A percentile compares a stretch with the other conserved stretches of the same genome.
These are phyloP conservation scores for Akanthomyces muscarius DNA, from an alignment of 2,329 filamentous ascomycete genomes.

Conservation along the genomic window DNA sequence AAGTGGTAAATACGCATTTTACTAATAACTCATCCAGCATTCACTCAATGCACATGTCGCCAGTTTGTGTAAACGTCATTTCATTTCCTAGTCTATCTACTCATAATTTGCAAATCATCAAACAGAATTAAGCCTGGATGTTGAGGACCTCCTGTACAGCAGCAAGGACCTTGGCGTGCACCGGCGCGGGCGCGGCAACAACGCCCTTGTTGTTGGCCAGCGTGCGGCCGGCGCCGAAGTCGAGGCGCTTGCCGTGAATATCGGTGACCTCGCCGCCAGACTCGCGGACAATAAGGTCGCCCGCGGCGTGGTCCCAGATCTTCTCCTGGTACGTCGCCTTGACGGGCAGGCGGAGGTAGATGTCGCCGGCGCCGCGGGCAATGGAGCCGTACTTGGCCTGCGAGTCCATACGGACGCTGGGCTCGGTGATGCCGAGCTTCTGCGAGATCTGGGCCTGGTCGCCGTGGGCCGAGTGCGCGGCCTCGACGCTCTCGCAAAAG, in stretches of 20 bases:
- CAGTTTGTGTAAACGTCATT: background rate
- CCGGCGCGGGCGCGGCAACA: slow-evolving; percentile 73
- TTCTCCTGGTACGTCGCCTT: slow-evolving; percentile 92
- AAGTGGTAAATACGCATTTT: background rate
- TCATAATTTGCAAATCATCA: too few relatives aligned
- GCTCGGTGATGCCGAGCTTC: slow-evolving; percentile 79
- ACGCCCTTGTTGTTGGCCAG: slow-evolving; percentile 90
- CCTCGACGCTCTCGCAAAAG: slow-evolving; percentile 96
- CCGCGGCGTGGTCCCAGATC: slow-evolving; percentile 98
- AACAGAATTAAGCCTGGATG: slow-evolving; percentile 23
- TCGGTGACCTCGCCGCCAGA: slow-evolving; percentile 91
- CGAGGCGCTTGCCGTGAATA: slow-evolving; percentile 74
- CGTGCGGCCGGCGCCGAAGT: slow-evolving; percentile 84
- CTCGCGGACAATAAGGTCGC: slow-evolving; percentile 89
- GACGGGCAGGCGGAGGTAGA: slow-evolving; percentile 86
- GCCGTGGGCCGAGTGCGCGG: slow-evolving; percentile 83
- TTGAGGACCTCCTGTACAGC: slow-evolving; percentile 77
- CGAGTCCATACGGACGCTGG: slow-evolving; percentile 94
- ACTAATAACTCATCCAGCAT: background rate
- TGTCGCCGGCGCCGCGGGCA: slow-evolving; percentile 86
- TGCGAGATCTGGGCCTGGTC: slow-evolving; percentile 78
- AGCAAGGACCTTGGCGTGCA: slow-evolving; percentile 72
- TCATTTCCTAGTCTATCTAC: background rate
- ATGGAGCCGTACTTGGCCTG: slow-evolving; percentile 98
- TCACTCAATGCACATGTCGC: background rate